Evolutionary conservation across 306 rosid species (phyloP), one percentile per base, ranked within the genome.

Genomic region (Castanopsis chinensis): DNA sequence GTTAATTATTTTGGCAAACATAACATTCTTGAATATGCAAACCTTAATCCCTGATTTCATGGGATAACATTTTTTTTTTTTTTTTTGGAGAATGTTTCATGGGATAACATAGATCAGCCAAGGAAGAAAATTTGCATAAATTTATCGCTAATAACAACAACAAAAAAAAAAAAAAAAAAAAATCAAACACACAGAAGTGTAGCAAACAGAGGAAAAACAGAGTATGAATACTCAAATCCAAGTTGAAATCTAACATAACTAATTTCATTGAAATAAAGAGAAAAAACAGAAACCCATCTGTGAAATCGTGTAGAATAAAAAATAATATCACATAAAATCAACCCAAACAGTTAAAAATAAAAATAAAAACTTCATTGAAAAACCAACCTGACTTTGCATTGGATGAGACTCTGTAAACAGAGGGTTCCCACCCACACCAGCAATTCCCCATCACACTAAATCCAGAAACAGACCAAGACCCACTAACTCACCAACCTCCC

Each of bases 301-400:
- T 35, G 79, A 27, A 59, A 20, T 59, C 65, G 33, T 65, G 45
- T 45, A 58, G 6, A 27, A 75, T 28, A 21, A 65, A 71, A 20
- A 56, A 28, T 43, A 25, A 51, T 25, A 64, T 37, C 3, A 51
- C 71, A 60, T 33, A 61, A 77, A 69, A 59, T 11, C 0, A 54
- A 41, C 64, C 3, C 45, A 83, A 77, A 56, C 57, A 85, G 49
- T 74, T 45, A 73, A 73, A 80, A 41, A 73, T 77, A 30, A 65
- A 41, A 41, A 53, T 1, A 17, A 58, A 63, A 15, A 60, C 78
- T 73, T 45, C 13, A 60, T 33, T 19, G 51, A 57, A 57, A 49
- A 28, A 76, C 88, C 77, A 82, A 96, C 98, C 99, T 87, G 98
- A 80, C 82, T 96, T 96, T 74, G 89, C 93, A 87, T 95, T 95